Evolutionary conservation across 2,329 filamentous ascomycete species (phyloP).

Genomic region (Didymella pinodella): DNA sequence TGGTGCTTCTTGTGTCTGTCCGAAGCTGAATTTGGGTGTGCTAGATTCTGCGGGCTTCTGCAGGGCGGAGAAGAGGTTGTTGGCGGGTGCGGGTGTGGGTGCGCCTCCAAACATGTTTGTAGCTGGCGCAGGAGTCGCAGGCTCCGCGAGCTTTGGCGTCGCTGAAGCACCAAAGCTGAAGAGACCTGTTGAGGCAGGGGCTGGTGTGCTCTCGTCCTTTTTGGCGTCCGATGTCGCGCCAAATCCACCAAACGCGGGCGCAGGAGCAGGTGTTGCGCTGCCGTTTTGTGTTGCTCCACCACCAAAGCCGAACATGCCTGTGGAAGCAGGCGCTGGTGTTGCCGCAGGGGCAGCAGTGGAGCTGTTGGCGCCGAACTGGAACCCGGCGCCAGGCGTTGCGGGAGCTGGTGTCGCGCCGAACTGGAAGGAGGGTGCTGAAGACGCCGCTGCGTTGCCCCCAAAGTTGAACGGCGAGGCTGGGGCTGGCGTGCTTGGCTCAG

Average conservation of each 20-base stretch:
- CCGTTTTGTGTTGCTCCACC: conserved; percentile 21
- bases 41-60: conserved; percentile 19
- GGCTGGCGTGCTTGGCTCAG: conserved; percentile 23
- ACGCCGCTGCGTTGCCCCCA: conserved; percentile 17
- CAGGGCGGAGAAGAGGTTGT: conserved; percentile 29
- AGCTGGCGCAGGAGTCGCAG: conserved; percentile 24
- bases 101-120: conserved; percentile 27
- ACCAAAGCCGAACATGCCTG: conserved; percentile 29
- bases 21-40: conserved; percentile 18
- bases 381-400: conserved; percentile 19
- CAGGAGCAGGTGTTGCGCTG: conserved; percentile 21
- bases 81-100: conserved; percentile 12
- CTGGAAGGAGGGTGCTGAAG: conserved; percentile 23
- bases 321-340: conserved; percentile 27
- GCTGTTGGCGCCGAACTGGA: conserved; percentile 28
- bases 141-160: conserved; percentile 21
- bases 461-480: conserved; percentile 26
- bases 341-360: conserved; percentile 23
- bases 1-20: conserved; percentile 2
- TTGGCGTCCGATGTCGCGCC: conserved; percentile 24
- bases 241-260: conserved; percentile 29
- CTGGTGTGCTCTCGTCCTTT: conserved; percentile 18
- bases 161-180: conserved; percentile 28
- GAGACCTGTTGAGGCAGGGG: conserved; percentile 8
- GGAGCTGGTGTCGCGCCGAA: conserved; percentile 26